Base-by-base conservation (phyloP, 768 basidiomycete genomes). In the Phlebiopsis flavidoalba region DNA sequence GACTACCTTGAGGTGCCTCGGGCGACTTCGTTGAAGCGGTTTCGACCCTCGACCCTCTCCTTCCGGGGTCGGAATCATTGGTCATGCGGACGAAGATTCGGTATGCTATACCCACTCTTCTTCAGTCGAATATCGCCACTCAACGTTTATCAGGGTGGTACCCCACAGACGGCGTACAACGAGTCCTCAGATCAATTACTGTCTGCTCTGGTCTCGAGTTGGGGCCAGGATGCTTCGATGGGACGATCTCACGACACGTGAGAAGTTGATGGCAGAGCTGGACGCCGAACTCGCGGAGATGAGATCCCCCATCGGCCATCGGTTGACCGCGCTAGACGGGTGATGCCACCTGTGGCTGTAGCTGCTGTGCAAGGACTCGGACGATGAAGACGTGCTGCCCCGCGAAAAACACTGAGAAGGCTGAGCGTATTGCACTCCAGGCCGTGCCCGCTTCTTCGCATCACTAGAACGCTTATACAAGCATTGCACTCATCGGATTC, bases 401-500 rank as follows among this genome's bases (percentile, higher is more conserved):
- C 22, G 61, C 67, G 40, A 78, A 72, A 66, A 19, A 56, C 37
- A 51, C 26, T 12, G 48, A 62, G 43, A 48, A 36, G 33, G 69
- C 57, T 15, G 46, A 55, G n/a, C 37, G 35, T 73, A 35, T 62
- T 22, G 48, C 67, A 21, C 75, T 76, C 12, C 69, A 70, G 8
- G 68, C 77, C n/a, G 72, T 86, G 19, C 91, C 95, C 40, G 86
- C 93, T 0, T 86, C 88, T 64, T 95, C 96, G 0, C 82, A n/a
- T 98, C 61, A 93, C 96, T 26, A 88, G 94, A 58, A 95, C 96
- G 26, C 81, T 99, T 53, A 91, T 96, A 60, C 97, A 99, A 75
- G 96, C 97, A 0, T 76, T 99, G 26, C 97, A 99, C 72, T 98
- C 97, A 0, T 88, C 91, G 19, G 97, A 99, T 77, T 83, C 90